Percentiles rank a stretch among this genome's conserved stretches.
Evolutionary conservation across 2,329 filamentous ascomycete species (phyloP).

Genomic region (Ascochyta pisi): DNA sequence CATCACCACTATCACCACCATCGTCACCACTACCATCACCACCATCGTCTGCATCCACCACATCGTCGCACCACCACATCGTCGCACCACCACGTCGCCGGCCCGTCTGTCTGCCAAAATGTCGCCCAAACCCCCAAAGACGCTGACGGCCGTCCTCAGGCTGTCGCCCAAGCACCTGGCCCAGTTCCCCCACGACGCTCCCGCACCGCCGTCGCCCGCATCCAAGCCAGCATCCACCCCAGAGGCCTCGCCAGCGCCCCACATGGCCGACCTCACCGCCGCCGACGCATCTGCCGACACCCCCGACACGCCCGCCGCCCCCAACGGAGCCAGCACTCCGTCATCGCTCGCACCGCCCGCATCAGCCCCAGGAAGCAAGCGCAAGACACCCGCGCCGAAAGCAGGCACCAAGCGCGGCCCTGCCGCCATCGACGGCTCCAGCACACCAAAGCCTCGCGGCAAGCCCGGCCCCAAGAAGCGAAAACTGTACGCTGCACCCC

Average conservation of each 20-base stretch:
- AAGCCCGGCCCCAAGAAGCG: slow-evolving; percentile 96
- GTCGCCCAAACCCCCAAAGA: slow-evolving; percentile 44
- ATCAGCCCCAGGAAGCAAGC: slow-evolving; percentile 67
- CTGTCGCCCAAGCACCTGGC: slow-evolving; percentile 41
- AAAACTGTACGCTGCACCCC: slow-evolving; percentile 72
- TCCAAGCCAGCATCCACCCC: slow-evolving; percentile 50
- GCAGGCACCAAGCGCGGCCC: slow-evolving; percentile 66
- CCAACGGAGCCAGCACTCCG: slow-evolving; percentile 44
- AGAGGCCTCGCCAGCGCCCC: slow-evolving; percentile 41
- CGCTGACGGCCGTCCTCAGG: slow-evolving; percentile 42
- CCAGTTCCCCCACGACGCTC: slow-evolving; percentile 38
- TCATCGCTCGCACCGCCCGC: slow-evolving; percentile 53
- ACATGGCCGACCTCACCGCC: slow-evolving; percentile 35
- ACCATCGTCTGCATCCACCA: slow-evolving; percentile 13
- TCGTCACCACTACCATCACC: slow-evolving; percentile 1
- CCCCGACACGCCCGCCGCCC: slow-evolving; percentile 50
- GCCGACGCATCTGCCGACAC: slow-evolving; percentile 43
- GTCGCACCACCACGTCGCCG: slow-evolving; percentile 24
- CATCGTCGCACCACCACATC: slow-evolving; percentile 6
- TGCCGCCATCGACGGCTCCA: slow-evolving; percentile 60
- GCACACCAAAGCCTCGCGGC: slow-evolving; percentile 71
- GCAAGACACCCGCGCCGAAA: slow-evolving; percentile 78
- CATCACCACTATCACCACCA: slow-evolving; percentile 14
- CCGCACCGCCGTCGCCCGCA: slow-evolving; percentile 30
- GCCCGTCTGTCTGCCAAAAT: slow-evolving; percentile 37